Evolutionary conservation across 1,139 yeast species (phyloP).

Genomic region (Debaryomyces singareniensis): DNA sequence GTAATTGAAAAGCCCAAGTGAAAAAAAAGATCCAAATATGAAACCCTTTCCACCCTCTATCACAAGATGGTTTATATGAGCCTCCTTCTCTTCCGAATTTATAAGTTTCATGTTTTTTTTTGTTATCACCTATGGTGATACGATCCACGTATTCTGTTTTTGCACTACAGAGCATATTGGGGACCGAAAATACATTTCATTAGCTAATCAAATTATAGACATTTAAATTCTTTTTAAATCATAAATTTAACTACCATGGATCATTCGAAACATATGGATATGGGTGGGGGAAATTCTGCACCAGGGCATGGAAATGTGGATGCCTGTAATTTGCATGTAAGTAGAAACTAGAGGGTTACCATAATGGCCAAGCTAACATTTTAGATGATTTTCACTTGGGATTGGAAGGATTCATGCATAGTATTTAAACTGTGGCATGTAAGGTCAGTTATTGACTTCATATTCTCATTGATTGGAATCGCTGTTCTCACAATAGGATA

Average conservation of each 20-base stretch:
- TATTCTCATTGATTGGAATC: conserved; percentile 47
- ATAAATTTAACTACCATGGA: too few relatives aligned
- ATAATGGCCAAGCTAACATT: not conserved
- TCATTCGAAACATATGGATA: conserved; percentile 20
- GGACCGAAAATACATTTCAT: too few relatives aligned
- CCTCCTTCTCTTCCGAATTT: conserved; percentile 34
- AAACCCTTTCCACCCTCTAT: conserved; percentile 38
- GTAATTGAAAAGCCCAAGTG: conserved; percentile 29
- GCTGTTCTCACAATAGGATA: conserved; percentile 49
- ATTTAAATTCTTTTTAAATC: too few relatives aligned
- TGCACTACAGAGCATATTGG: too few relatives aligned
- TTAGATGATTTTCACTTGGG: conserved; percentile 79
- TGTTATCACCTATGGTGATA: too few relatives aligned
- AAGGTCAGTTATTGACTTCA: conserved; percentile 42
- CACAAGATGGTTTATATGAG: conserved; percentile 31
- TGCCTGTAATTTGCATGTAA: conserved; percentile 52
- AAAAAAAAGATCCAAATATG: conserved; percentile 28
- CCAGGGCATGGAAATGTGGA: not conserved
- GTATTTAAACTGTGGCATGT: conserved; percentile 80
- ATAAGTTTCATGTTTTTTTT: conserved; percentile 40
- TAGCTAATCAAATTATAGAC: too few relatives aligned
- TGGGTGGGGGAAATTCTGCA: conserved; percentile 24
- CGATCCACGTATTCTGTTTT: too few relatives aligned
- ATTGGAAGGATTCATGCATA: conserved; percentile 64
- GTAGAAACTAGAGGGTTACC: conserved; percentile 6